Base-by-base conservation (phyloP, 768 basidiomycete species). In the Mycena chlorophos region DNA sequence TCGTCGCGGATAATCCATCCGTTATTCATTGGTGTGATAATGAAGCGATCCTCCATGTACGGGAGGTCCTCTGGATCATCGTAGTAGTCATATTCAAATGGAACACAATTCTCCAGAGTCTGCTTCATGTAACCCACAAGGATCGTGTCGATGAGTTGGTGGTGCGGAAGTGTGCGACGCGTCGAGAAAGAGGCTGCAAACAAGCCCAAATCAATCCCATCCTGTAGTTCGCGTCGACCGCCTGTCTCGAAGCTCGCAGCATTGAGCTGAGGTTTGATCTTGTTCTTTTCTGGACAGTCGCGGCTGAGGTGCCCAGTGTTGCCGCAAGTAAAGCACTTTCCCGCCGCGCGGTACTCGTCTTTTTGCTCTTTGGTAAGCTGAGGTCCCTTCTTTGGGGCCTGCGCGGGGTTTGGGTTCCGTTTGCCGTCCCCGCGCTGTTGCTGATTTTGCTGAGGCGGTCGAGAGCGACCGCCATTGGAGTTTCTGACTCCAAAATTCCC, bases 271-370 rank as follows among this genome's bases (percentile, higher is more conserved):
- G 55, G 56, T 22, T 34, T 52, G 1, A 57, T 14, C 13, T 23
- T 8, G 17, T 52, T 57, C 19, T 57, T 48, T 19, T 46, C 31
- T 10, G 58, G 58, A 22, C 58, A 59, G 20, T 59, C 58, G 20
- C 55, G 50, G 49, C 43, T 51, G 48, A 59, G 38, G 25, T 59
- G 58, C 2, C 45, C 54, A 3, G 52, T 51, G 1, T 34, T 25
- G 3, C 25, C 31, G 37, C 58, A 59, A 5, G 31, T 53, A 23
- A 59, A 59, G 38, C 58, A 59, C 50, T 55, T 59, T 12, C 57
- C 57, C 23, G 29, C 22, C 16, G 52, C 57, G 3, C 53, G 57
- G 26, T 54, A 51, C 49, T 54, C 52, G 19, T 54, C 51, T 39
- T 49, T 51, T 17, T 54, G 31, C 3, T 49, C 53, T 12, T 27